Evolutionary conservation across 78 protist species (phyloP), one percentile per base, ranked within the genome.

Genomic region (Protostelium mycophagum): DNA sequence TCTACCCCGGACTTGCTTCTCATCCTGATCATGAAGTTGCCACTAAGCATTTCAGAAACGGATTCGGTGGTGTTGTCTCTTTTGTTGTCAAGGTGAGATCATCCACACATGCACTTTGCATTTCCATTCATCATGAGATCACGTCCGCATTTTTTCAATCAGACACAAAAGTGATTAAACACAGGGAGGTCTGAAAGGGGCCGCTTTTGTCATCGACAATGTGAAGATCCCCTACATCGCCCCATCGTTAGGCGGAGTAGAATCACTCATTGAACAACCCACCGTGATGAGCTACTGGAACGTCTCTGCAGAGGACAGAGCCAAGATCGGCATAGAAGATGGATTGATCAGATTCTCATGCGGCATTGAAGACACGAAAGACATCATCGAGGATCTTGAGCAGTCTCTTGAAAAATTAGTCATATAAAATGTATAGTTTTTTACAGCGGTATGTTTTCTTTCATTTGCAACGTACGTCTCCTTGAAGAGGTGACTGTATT

Each of bases 331-430:
- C 35, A 91, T 95, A n/a, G 34, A 83, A 10, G 94, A 90, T 39
- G 95, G 95, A 63, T 38, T 95, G 16, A 85, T 95, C n/a, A 84
- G 97, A 39, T 37, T 95, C 86, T 92, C 95, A 16, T 91, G 92
- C 34, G 97, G 97, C 37, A 86, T 92, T 35, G 97, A 95, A 89
- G 39, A 89, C 86, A 31, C 86, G 28, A n/a, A 87, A 28, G 97
- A 95, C 86, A 31, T 95, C 37, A 84, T 90, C 87, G 38, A 83
- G 28, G 97, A 95, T 86, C 83, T 95, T 0, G 35, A 87, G 39
- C 90, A 91, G 51, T 85, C 92, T 25, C 1, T 89, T 31, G 88
- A 87, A 1, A 87, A 87, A 5, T 51, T 51, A 16, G 73, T 51
- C 16, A 5, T 51, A 51, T 51, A 51, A 51, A 51, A 5, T 51